Percentiles rank a stretch among this genome's conserved stretches.
phyloP scores from a whole-genome alignment of 805 yeast genomes.

The Grigorovia transvaalensis region DNA sequence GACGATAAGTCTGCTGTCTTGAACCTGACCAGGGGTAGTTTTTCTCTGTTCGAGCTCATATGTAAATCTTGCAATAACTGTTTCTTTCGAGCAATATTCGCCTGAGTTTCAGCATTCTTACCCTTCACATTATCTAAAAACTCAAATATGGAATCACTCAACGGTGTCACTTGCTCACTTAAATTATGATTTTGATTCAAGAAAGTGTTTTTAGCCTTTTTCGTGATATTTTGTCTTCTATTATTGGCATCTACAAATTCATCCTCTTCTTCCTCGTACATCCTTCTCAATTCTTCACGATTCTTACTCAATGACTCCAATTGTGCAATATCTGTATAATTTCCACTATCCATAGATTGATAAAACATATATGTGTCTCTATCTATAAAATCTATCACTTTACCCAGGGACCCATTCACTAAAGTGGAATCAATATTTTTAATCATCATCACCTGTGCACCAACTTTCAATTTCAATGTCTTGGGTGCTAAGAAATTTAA shows the following conservation, averaged over 20 bases:
- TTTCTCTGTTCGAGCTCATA: slow-evolving; percentile 34
- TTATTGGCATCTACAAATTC: slow-evolving; percentile 7
- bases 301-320: neutral
- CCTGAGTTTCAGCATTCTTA: slow-evolving; percentile 18
- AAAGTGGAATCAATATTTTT: slow-evolving; percentile 62
- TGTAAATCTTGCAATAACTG: slow-evolving; percentile 35
- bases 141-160: slow-evolving; percentile 42
- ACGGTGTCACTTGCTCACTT: slow-evolving; percentile 6
- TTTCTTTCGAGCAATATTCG: slow-evolving; percentile 39
- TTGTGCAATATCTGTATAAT: neutral
- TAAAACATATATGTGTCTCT: slow-evolving; percentile 38
- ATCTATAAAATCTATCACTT: slow-evolving; percentile 49
- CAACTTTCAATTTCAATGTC: slow-evolving; percentile 45
- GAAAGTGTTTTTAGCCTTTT: slow-evolving; percentile 18
- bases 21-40: slow-evolving; percentile 73
- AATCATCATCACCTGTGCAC: slow-evolving; percentile 77
- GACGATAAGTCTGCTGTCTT: slow-evolving; percentile 58
- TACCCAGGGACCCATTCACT: slow-evolving; percentile 73
- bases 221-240: slow-evolving; percentile 19
- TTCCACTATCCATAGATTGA: slow-evolving; percentile 13
- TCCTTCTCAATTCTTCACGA: slow-evolving; percentile 10
- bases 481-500: slow-evolving; percentile 55
- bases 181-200: slow-evolving; percentile 6
- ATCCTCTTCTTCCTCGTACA: slow-evolving; percentile 8
- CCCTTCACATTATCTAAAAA: slow-evolving; percentile 29